These are phyloP conservation scores for Alternaria arborescens DNA, from an alignment of 2,329 filamentous ascomycete species.

Conservation along the genomic window DNA sequence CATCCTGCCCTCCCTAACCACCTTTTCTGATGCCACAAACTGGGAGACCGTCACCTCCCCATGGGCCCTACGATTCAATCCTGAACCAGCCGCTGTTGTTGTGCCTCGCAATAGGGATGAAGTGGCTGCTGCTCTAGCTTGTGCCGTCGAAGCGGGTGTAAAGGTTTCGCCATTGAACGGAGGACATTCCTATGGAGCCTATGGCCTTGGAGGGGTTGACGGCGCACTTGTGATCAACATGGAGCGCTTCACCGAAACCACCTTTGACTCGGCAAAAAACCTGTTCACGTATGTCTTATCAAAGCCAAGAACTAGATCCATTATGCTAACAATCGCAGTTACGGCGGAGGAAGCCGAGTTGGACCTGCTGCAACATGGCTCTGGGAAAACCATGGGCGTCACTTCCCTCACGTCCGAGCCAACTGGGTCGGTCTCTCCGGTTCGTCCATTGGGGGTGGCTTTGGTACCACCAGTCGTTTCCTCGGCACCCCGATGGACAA, in stretches of 20 bases:
- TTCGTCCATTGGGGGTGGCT: constrained; percentile 24
- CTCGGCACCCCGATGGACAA: constrained; percentile 26
- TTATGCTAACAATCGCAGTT: constrained; percentile 12
- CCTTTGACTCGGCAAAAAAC: constrained; percentile 17
- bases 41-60: constrained; percentile 19
- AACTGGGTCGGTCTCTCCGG: constrained; percentile 26
- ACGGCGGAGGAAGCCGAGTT: constrained; percentile 26
- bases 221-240: constrained; percentile 25
- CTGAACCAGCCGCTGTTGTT: constrained; percentile 24
- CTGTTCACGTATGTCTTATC: constrained; percentile 1
- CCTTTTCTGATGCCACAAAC: constrained; percentile 12
- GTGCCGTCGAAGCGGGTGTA: constrained; percentile 20
- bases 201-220: constrained; percentile 23
- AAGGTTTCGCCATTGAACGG: constrained; percentile 25
- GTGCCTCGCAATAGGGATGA: constrained; percentile 15
- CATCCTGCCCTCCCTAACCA: neutral
- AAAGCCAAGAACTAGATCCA: neutral
- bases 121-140: constrained; percentile 20
- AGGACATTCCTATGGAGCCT: constrained; percentile 26
- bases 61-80: constrained; percentile 25
- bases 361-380: constrained; percentile 25
- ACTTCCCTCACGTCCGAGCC: constrained; percentile 29
- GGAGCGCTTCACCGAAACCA: constrained; percentile 20
- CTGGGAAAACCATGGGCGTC: constrained; percentile 27
- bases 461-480: constrained; percentile 27